phyloP scores from a whole-genome alignment of 1,284 basidiomycete species.

The Marasmius fiardii region DNA sequence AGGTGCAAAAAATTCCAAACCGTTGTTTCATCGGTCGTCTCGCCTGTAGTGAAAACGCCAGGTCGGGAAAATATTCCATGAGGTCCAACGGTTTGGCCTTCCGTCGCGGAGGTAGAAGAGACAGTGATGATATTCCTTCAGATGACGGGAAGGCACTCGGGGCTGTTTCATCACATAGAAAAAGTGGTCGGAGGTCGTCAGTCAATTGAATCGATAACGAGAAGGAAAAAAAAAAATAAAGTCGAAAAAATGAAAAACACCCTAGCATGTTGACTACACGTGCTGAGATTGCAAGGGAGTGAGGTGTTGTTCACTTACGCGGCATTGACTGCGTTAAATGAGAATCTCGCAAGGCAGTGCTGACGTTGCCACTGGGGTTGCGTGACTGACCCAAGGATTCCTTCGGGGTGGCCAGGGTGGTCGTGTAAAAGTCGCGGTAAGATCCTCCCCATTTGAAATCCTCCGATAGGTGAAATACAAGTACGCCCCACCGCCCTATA shows the following conservation, averaged over 20 bases:
- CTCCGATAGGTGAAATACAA: not conserved
- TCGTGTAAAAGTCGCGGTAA: not conserved
- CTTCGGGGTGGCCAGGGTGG: slow-evolving; percentile 1
- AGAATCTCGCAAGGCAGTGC: not conserved
- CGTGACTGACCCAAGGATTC: too few species aligned
- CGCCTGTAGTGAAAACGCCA: slow-evolving; percentile 17
- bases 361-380: not conserved
- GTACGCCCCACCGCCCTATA: not conserved
- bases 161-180: slow-evolving; percentile 14
- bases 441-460: not conserved
- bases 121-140: slow-evolving; percentile 5
- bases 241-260: too few species aligned
- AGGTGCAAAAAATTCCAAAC: slow-evolving; percentile 30
- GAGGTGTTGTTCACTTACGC: slow-evolving; percentile 10
- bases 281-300: not conserved
- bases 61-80: slow-evolving; percentile 4
- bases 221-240: not conserved
- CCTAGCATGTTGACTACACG: not conserved
- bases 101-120: slow-evolving; percentile 10
- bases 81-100: slow-evolving; percentile 6
- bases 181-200: not conserved
- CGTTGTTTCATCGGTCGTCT: slow-evolving; percentile 23
- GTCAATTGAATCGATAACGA: not conserved
- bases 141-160: slow-evolving; percentile 20
- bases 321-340: slow-evolving; percentile 9